Conservation (phyloP, 345 rosid species). For the Syzygium aqueum region DNA sequence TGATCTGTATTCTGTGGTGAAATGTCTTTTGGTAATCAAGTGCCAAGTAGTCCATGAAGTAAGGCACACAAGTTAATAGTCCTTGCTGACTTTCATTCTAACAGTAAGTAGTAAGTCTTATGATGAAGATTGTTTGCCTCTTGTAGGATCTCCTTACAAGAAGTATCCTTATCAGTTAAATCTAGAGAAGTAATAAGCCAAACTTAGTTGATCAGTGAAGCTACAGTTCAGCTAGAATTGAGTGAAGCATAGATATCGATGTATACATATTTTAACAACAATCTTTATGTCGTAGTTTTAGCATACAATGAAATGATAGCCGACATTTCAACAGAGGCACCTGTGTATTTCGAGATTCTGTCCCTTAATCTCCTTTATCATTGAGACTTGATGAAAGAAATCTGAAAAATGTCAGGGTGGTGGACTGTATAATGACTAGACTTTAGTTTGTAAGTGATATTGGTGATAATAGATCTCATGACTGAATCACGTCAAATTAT, state of each 20-base stretch:
- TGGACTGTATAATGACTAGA: not conserved
- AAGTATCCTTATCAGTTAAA: not conserved
- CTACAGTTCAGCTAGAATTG: not conserved
- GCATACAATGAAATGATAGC: not conserved
- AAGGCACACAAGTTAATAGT: not conserved
- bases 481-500: not conserved
- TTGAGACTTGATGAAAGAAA: not conserved
- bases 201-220: not conserved
- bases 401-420: not conserved
- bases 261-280: not conserved
- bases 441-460: not conserved
- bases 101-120: not conserved
- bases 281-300: not conserved
- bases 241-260: not conserved
- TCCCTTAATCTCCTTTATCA: not conserved
- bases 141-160: not conserved
- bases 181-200: not conserved
- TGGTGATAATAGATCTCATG: not conserved
- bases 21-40: not conserved
- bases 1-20: not conserved
- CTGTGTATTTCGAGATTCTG: not conserved
- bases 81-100: not conserved
- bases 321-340: not conserved
- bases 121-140: not conserved
- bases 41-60: not conserved